These are phyloP conservation scores for Tolypocladium ophioglossoides DNA, from an alignment of 2,329 filamentous ascomycete genomes.

Conservation along the genomic window DNA sequence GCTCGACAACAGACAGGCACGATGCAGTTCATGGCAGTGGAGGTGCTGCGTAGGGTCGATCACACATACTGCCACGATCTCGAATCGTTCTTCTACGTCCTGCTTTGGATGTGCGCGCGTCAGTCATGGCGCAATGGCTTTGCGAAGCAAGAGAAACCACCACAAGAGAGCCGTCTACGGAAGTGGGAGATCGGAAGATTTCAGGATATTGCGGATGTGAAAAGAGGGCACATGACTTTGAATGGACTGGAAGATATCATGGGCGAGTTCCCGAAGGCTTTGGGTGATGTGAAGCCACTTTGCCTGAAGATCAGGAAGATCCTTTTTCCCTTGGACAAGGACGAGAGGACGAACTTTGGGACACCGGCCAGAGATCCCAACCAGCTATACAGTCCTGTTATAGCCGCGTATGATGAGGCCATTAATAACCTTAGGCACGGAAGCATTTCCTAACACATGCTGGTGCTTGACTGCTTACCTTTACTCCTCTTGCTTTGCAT, in stretches of 20 bases:
- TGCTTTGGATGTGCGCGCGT: constrained; percentile 9
- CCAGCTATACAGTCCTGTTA: no score
- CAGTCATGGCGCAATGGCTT: constrained; percentile 1
- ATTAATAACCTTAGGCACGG: no score
- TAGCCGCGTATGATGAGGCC: no score
- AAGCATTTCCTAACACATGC: no score
- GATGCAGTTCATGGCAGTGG: constrained; percentile 22
- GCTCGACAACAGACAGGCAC: constrained; percentile 16
- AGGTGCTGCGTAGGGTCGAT: constrained; percentile 16
- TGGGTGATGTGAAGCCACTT: constrained; percentile 8
- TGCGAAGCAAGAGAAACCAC: background rate
- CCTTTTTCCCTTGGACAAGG: no score
- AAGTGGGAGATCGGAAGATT: constrained; percentile 5
- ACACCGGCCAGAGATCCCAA: no score
- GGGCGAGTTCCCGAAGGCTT: constrained; percentile 7
- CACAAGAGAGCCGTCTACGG: constrained; percentile 2
- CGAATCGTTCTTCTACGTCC: constrained; percentile 5
- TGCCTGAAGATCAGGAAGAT: constrained; percentile 6
- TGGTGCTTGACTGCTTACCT: no score
- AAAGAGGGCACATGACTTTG: constrained; percentile 4
- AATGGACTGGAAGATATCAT: constrained; percentile 5
- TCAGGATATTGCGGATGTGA: constrained; percentile 3
- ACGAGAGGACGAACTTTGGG: no score
- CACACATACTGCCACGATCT: constrained; percentile 14
- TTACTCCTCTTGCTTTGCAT: no score